phyloP scores from a whole-genome alignment of 768 basidiomycete species.

The Mrakia gelida region DNA sequence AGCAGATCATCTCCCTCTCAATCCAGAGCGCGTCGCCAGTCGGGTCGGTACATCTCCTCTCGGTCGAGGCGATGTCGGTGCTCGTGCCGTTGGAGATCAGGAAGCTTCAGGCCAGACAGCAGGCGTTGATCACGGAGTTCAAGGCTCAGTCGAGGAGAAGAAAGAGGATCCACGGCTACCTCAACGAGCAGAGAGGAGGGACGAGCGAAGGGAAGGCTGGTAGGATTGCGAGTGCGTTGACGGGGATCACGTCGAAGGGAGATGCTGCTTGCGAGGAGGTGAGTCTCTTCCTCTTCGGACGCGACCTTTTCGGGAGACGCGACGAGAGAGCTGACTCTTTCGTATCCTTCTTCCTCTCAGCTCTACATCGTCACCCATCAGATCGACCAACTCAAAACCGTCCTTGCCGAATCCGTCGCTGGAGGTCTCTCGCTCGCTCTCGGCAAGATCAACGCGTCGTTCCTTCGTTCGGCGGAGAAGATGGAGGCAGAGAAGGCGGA shows the following conservation, averaged over 20 bases:
- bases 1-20: background rate
- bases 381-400: background rate
- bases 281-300: background rate
- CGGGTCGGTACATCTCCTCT: background rate
- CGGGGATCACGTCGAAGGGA: background rate
- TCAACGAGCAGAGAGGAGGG: constrained; percentile 12
- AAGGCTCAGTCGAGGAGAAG: background rate
- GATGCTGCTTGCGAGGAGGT: constrained; percentile 3
- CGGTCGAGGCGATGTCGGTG: constrained; percentile 10
- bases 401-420: background rate
- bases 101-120: background rate
- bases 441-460: constrained; percentile 11
- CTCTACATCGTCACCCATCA: background rate
- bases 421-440: constrained; percentile 16
- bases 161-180: constrained; percentile 2
- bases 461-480: background rate
- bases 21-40: background rate
- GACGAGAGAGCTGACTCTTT: background rate
- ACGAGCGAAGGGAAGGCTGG: constrained; percentile 16
- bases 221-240: background rate
- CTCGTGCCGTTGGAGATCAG: constrained; percentile 9
- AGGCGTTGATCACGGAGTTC: constrained; percentile 1
- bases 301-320: background rate
- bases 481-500: background rate
- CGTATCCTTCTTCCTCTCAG: background rate